Base-by-base conservation (phyloP, 176 grass and related monocot genomes). In the Triticum monococcum region DNA sequence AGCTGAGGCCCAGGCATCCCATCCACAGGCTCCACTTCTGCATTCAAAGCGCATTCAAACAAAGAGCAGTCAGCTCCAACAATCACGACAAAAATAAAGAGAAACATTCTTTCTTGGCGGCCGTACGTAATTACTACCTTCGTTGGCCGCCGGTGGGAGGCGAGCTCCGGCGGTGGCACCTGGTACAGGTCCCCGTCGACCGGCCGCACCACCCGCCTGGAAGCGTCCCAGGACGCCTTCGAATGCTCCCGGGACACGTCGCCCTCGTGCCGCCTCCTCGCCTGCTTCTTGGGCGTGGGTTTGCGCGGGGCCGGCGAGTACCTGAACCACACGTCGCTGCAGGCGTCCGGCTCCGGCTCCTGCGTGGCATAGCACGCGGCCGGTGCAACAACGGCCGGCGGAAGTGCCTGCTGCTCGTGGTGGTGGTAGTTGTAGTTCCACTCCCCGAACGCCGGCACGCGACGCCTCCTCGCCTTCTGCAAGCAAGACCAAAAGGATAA, bases 351-450 rank as follows among this genome's bases (percentile, higher is more conserved):
- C 62, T 81, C 76, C 74, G 66, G 26, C 61, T 80, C 76, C 65
- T 32, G 66, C 23, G 68, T 4, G n/a, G 67, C 22, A 23, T 74
- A 28, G 23, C 9, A 79, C 1, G 56, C 68, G 80, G 18, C 43
- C 77, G 14, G 67, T 50, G 46, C 50, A 18, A 0, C 16, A 18
- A 54, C 67, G 57, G 78, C 9, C 37, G 46, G 72, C 59, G 32
- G 77, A 45, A 17, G 52, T 54, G 50, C 16, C 50, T 8, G 33
- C 68, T 9, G 24, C 54, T 20, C 46, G 65, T 82, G 1, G 70
- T 24, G 26, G 77, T 80, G 33, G 88, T 33, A 70, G 83, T 14
- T 80, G 88, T 89, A 82, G 88, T 89, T 86, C 88, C 88, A 86
- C 83, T 81, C 88, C 70, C 88, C 83, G 63, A 89, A 89, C 48